Percentiles rank a stretch among this genome's conserved stretches.
Evolutionary conservation across 2,329 filamentous ascomycete species (phyloP).

Genomic region (Curvularia verruculosa): DNA sequence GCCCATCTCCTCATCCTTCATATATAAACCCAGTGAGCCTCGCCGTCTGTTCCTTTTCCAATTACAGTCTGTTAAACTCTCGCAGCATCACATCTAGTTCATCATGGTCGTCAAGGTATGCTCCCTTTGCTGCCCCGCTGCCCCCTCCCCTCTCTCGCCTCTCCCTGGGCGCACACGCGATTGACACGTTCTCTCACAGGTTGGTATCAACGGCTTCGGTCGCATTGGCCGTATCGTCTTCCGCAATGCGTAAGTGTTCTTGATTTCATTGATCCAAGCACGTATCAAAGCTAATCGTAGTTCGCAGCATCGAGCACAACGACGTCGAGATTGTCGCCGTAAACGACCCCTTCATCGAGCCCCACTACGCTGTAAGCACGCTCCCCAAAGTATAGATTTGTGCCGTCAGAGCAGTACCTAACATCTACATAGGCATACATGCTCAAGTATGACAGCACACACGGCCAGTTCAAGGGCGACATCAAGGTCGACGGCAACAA

Average conservation of each 20-base stretch:
- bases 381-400: conserved; percentile 7
- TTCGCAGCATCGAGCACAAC: conserved; percentile 74
- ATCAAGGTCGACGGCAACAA: conserved; percentile 74
- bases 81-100: conserved; percentile 32
- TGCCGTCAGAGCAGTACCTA: conserved; percentile 24
- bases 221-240: conserved; percentile 99
- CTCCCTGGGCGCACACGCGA: conserved; percentile 24
- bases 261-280: conserved; percentile 3
- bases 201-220: conserved; percentile 99
- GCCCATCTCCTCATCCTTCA: conserved; percentile 24
- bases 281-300: conserved; percentile 26
- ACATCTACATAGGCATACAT: conserved; percentile 81
- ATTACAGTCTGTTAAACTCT: conserved; percentile 22
- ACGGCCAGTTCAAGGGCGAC: conserved; percentile 94
- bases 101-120: conserved; percentile 58
- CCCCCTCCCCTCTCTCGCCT: too few relatives aligned
- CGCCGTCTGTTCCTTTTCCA: conserved; percentile 12
- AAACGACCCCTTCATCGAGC: conserved; percentile 99
- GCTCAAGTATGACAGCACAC: conserved; percentile 99
- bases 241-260: conserved; percentile 80
- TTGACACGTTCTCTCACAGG: conserved; percentile 57
- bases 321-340: conserved; percentile 93
- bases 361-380: conserved; percentile 88
- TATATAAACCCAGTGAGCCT: conserved; percentile 33
- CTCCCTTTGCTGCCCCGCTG: conserved; percentile 26